Conservation (phyloP, 495 filamentous ascomycete genomes). For the Aspergillus baeticus region DNA sequence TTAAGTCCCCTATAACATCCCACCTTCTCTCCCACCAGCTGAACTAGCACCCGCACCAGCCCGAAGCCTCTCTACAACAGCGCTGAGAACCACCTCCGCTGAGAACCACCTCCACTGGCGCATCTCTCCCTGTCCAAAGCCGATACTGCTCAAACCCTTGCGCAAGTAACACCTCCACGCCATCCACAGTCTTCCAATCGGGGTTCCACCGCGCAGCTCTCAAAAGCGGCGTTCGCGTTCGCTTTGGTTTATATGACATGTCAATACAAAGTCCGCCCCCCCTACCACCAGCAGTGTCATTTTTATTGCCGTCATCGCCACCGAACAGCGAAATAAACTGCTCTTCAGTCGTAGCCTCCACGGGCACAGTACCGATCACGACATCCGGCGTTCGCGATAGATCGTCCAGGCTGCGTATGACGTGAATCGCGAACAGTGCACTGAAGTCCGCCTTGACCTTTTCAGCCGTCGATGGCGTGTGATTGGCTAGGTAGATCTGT, state of each 20-base stretch:
- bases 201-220: constrained; percentile 38
- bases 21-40: too few relatives aligned
- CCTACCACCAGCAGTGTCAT: too few relatives aligned
- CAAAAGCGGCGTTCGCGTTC: constrained; percentile 57
- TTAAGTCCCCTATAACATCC: too few relatives aligned
- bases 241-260: constrained; percentile 64
- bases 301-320: too few relatives aligned
- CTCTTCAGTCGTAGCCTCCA: constrained; percentile 16
- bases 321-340: constrained; percentile 21
- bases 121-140: constrained; percentile 57
- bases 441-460: not conserved
- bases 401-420: not conserved
- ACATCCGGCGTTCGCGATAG: constrained; percentile 15
- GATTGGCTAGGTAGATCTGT: not conserved
- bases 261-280: constrained; percentile 25
- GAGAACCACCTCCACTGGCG: constrained; percentile 21
- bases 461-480: not conserved
- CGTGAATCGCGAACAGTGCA: constrained; percentile 1
- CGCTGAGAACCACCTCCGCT: too few relatives aligned
- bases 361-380: constrained; percentile 28
- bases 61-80: too few relatives aligned
- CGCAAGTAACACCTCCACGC: constrained; percentile 67
- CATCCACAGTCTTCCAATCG: constrained; percentile 66
- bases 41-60: too few relatives aligned
- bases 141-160: constrained; percentile 73